Percentiles rank a stretch among this genome's conserved stretches.
Evolutionary conservation across 305 asterid genomes (phyloP).

Genomic region (Fraxinus ornus): DNA sequence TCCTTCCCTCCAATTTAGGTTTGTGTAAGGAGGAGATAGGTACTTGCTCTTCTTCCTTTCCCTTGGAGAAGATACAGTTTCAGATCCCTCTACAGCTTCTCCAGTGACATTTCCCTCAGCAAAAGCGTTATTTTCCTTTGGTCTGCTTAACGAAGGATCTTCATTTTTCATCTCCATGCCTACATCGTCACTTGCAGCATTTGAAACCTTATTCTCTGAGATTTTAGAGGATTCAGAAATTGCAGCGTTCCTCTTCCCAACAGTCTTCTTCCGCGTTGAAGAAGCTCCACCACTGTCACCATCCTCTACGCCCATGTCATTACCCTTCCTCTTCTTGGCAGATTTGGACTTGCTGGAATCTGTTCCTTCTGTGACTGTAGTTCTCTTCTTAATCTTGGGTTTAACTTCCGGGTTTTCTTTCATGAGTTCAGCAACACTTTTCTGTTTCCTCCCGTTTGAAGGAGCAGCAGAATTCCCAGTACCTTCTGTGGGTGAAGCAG

Average conservation of each 20-base stretch:
- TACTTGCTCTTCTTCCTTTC: constrained; percentile 85
- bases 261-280: constrained; percentile 20
- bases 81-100: constrained; percentile 31
- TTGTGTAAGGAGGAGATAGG: constrained; percentile 70
- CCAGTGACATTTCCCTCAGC: constrained; percentile 19
- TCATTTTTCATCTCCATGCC: constrained; percentile 7
- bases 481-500: constrained; percentile 14
- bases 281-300: constrained; percentile 22
- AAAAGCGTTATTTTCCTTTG: constrained; percentile 19
- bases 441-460: constrained; percentile 57
- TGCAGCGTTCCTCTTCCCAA: constrained; percentile 33
- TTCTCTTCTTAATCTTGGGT: constrained; percentile 23
- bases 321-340: constrained; percentile 26
- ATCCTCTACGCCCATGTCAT: constrained; percentile 27
- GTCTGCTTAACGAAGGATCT: constrained; percentile 22
- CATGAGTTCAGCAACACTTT: constrained; percentile 66
- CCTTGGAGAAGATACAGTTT: constrained; percentile 47
- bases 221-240: constrained; percentile 17
- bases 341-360: constrained; percentile 7
- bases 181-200: constrained; percentile 9
- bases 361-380: constrained; percentile 4
- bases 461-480: constrained; percentile 22
- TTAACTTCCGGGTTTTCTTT: constrained; percentile 23
- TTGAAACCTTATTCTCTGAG: constrained; percentile 19
- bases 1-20: constrained; percentile 27